Conservation (phyloP, 371 early-diverging fungal genomes). For the Mucor plumbeus region DNA sequence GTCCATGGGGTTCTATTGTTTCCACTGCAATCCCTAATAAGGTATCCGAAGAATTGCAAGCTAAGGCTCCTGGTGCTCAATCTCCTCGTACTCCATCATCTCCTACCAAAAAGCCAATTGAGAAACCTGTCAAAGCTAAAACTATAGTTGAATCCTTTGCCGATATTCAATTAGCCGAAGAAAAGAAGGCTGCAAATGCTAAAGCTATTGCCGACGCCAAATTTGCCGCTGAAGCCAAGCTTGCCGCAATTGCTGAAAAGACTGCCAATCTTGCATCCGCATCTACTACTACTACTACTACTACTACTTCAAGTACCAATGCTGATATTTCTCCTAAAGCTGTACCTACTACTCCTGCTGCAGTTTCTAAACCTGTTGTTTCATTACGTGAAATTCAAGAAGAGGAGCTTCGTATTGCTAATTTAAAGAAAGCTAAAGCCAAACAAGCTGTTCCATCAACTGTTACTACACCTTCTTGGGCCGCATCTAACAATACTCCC, state of each 20-base stretch:
- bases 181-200: constrained; percentile 3
- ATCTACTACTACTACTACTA: background rate
- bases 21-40: constrained; percentile 37
- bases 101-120: constrained; percentile 26
- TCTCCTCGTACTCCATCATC: constrained; percentile 38
- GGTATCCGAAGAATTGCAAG: constrained; percentile 36
- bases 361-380: constrained; percentile 20
- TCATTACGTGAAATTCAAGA: constrained; percentile 57
- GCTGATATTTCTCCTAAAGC: constrained; percentile 8
- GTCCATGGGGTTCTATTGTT: constrained; percentile 42
- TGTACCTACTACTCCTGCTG: background rate
- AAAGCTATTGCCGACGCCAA: constrained; percentile 12
- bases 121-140: constrained; percentile 23
- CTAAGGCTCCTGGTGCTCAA: constrained; percentile 40
- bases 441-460: background rate
- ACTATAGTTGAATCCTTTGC: constrained; percentile 30
- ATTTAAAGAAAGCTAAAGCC: constrained; percentile 36
- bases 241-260: constrained; percentile 11
- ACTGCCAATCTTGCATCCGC: background rate
- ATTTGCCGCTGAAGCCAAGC: background rate
- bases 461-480: constrained; percentile 11
- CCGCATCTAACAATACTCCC: constrained; percentile 8
- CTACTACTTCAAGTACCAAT: background rate
- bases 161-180: constrained; percentile 28
- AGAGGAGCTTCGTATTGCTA: constrained; percentile 50